phyloP scores from a whole-genome alignment of 139 green algal genomes.

The Tetratostichococcus sp. region DNA sequence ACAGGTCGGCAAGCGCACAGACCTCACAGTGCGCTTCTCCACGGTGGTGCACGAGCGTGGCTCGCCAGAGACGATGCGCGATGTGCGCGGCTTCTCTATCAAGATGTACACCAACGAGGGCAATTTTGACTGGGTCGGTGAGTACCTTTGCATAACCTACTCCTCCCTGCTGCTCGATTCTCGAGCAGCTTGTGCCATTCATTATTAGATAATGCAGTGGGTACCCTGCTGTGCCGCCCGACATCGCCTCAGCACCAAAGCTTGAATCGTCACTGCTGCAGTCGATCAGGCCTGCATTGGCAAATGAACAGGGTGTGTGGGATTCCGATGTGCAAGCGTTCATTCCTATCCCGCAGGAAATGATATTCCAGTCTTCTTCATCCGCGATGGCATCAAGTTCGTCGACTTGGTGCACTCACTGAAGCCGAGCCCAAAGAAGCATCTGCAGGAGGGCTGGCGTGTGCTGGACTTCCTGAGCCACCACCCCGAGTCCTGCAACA shows the following conservation, averaged over 20 bases:
- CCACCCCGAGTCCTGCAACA: constrained; percentile 44
- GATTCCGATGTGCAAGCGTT: too few species aligned
- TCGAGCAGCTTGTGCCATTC: too few species aligned
- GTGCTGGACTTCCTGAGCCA: constrained; percentile 52
- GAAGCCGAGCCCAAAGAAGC: constrained; percentile 53
- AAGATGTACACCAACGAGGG: constrained; percentile 59
- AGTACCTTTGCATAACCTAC: too few species aligned
- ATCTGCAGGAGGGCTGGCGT: constrained; percentile 49
- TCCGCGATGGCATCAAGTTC: constrained; percentile 65
- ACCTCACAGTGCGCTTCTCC: constrained; percentile 50
- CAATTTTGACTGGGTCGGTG: too few species aligned
- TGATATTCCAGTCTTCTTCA: constrained; percentile 47
- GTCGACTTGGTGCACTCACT: constrained; percentile 59
- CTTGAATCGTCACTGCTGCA: too few species aligned
- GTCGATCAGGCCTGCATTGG: too few species aligned
- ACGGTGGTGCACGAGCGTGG: constrained; percentile 54
- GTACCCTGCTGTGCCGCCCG: too few species aligned
- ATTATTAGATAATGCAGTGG: too few species aligned
- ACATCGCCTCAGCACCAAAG: too few species aligned
- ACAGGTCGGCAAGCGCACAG: constrained; percentile 38
- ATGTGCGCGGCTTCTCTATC: constrained; percentile 52
- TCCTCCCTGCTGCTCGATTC: too few species aligned
- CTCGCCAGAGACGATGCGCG: constrained; percentile 45
- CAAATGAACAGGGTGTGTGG: too few species aligned
- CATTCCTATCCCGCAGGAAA: constrained; percentile 6